Base-by-base conservation (phyloP, 2,329 filamentous ascomycete genomes). In the Cercospora sp. region DNA sequence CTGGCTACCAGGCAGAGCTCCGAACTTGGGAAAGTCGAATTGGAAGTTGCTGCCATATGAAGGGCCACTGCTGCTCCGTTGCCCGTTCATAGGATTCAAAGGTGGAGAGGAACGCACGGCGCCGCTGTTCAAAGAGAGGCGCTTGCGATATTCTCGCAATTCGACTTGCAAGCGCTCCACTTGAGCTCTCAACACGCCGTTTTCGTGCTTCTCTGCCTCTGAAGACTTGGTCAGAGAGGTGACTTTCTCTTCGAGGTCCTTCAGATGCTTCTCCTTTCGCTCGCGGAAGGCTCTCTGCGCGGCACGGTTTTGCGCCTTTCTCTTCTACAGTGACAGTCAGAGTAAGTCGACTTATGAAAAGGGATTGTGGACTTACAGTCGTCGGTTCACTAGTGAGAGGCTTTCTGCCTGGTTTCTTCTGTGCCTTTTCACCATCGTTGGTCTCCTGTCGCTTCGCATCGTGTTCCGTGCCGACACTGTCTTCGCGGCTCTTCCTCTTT, bases 381-480 rank as follows among this genome's bases (percentile, higher is more conserved):
- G 92, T 98, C 26, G 95, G 95, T 80, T 98, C 95, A 23, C 92
- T 96, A 59, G 93, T 98, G 75, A 98, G 85, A 20, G 94, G 95
- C 84, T 99, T 99, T 71, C 95, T 89, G 61, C 95, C 95, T 4
- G 95, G 94, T 82, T 98, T 99, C 87, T 98, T 98, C 26, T 92
- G 88, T 53, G 90, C 85, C 81, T 95, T 97, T 65, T 93, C 89
- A 67, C 90, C 88, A 80, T 96, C 93, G 68, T 91, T 87, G 70
- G 92, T 88, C 80, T 96, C 93, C 68, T 91, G 88, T 72, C 93
- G 87, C 83, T 94, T 95, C 67, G 88, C 87, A 72, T 87, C 88
- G 55, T 85, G 86, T 30, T 82, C 83, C n/a, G 91, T 90, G 1
- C 89, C 83, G 7, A 82, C 89, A 12, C 91, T 79, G 18, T 83